Conservation (phyloP, 2,329 filamentous ascomycete genomes). For the Verticillium zaregamsianum region DNA sequence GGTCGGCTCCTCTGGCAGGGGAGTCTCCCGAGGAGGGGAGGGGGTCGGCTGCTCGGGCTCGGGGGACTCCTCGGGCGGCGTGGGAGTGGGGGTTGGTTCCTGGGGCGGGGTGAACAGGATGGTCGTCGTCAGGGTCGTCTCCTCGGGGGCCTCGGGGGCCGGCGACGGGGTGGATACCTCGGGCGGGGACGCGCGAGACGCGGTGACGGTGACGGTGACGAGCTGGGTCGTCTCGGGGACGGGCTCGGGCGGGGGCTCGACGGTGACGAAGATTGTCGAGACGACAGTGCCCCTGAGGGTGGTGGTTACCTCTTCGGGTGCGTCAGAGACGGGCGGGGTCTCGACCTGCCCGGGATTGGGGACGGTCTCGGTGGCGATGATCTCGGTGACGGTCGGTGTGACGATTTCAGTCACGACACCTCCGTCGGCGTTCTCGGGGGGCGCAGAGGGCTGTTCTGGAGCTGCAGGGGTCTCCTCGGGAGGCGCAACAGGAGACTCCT, state of each 20-base stretch:
- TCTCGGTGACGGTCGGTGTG: constrained; percentile 5
- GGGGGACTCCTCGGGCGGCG: neutral
- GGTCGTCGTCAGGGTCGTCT: neutral
- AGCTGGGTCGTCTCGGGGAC: constrained; percentile 1
- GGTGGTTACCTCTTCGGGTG: constrained; percentile 2
- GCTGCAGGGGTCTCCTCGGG: neutral
- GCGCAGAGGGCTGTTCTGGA: neutral
- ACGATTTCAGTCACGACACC: constrained; percentile 2
- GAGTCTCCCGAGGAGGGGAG: neutral
- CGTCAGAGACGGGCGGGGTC: neutral
- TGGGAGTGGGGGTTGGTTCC: neutral
- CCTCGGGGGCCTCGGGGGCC: neutral
- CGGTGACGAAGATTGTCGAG: constrained; percentile 6
- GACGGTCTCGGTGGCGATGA: constrained; percentile 10
- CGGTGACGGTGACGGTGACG: constrained; percentile 3
- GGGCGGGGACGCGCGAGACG: neutral
- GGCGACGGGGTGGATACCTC: neutral
- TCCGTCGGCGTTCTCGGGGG: neutral
- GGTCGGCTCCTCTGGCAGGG: neutral
- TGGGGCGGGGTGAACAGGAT: neutral
- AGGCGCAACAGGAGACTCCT: neutral
- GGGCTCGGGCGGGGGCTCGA: neutral
- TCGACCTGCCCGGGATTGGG: constrained; percentile 1
- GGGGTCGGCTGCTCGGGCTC: neutral
- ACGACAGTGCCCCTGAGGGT: constrained; percentile 10